Percentiles rank a stretch among this genome's conserved stretches.
phyloP scores from a whole-genome alignment of 352 stramenopile genomes.

The Hyaloperonospora arabidopsidis region DNA sequence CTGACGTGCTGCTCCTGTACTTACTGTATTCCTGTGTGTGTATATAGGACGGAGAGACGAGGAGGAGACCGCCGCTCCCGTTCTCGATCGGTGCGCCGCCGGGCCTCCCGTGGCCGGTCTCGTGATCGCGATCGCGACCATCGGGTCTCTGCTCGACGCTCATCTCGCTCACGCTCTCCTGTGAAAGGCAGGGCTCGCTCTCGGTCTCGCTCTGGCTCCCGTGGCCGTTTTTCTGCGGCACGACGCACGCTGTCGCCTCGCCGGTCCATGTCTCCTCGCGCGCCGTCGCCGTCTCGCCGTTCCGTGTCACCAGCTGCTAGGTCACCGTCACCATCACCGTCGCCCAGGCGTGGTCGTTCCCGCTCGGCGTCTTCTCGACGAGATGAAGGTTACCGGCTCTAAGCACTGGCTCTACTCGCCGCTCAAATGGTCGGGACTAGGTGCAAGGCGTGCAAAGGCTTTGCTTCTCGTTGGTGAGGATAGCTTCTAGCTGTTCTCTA shows the following conservation, averaged over 20 bases:
- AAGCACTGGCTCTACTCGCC: slow-evolving; percentile 38
- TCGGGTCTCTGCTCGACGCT: slow-evolving; percentile 32
- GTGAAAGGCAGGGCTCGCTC: slow-evolving; percentile 40
- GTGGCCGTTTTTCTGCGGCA: slow-evolving; percentile 29
- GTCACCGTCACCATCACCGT: slow-evolving; percentile 39
- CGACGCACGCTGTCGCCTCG: slow-evolving; percentile 28
- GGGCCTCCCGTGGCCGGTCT: slow-evolving; percentile 26
- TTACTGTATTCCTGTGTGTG: slow-evolving; percentile 3
- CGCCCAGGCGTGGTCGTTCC: slow-evolving; percentile 35
- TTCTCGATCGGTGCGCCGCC: slow-evolving; percentile 30
- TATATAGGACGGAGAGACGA: slow-evolving; percentile 28
- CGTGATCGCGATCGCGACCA: slow-evolving; percentile 51
- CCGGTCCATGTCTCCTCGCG: slow-evolving; percentile 21
- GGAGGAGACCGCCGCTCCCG: slow-evolving; percentile 26
- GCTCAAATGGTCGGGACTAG: slow-evolving; percentile 34
- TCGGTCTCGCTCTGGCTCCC: slow-evolving; percentile 32
- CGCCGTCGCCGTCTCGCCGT: slow-evolving; percentile 17
- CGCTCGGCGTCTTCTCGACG: slow-evolving; percentile 36
- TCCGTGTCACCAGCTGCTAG: slow-evolving; percentile 38
- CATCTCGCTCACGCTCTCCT: slow-evolving; percentile 44
- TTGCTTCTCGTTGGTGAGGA: slow-evolving; percentile 9
- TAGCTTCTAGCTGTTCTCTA: slow-evolving; percentile 7
- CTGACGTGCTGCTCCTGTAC: not conserved
- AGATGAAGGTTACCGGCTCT: slow-evolving; percentile 19
- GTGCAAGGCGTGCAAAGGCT: slow-evolving; percentile 6